Conservation (phyloP, 148 eudicot genomes). For the Heliosperma pusillum region DNA sequence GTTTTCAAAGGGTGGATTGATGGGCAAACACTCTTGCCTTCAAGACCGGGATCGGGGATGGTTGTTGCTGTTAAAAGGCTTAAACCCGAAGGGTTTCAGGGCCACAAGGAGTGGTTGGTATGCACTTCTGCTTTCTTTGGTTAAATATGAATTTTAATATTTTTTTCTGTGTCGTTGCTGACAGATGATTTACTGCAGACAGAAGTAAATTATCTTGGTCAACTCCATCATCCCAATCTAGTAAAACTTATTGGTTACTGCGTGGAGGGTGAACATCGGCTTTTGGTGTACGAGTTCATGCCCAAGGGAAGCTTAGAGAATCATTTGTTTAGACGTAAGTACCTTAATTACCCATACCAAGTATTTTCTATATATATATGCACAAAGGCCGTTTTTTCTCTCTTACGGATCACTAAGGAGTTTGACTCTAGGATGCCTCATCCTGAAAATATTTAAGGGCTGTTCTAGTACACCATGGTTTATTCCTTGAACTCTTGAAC, state of each 20-base stretch:
- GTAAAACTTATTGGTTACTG: slow-evolving; percentile 83
- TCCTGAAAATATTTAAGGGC: too few relatives aligned
- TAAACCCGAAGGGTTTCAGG: slow-evolving; percentile 84
- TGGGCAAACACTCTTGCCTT: slow-evolving; percentile 54
- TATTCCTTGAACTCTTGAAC: too few relatives aligned
- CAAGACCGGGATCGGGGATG: slow-evolving; percentile 79
- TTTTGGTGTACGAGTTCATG: slow-evolving; percentile 84
- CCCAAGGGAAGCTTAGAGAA: slow-evolving; percentile 88
- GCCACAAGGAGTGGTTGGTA: slow-evolving; percentile 95
- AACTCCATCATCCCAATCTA: slow-evolving; percentile 66
- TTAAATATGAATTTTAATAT: background rate
- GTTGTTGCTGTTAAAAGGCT: slow-evolving; percentile 81
- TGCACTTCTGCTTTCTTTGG: slow-evolving; percentile 14
- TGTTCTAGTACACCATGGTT: too few relatives aligned
- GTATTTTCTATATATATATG: background rate
- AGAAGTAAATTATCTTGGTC: slow-evolving; percentile 72
- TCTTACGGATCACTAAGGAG: too few relatives aligned
- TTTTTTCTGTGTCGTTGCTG: slow-evolving; percentile 15
- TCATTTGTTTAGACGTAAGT: slow-evolving; percentile 79
- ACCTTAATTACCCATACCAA: background rate
- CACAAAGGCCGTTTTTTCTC: too few relatives aligned
- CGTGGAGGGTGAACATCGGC: slow-evolving; percentile 63
- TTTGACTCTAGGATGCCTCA: too few relatives aligned
- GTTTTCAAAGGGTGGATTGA: slow-evolving; percentile 93
- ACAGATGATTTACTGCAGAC: slow-evolving; percentile 44